Evolutionary conservation across 192 early-diverging fungal species (phyloP), one percentile per base, ranked within the genome.

Genomic region (Neocallimastix lanati): DNA sequence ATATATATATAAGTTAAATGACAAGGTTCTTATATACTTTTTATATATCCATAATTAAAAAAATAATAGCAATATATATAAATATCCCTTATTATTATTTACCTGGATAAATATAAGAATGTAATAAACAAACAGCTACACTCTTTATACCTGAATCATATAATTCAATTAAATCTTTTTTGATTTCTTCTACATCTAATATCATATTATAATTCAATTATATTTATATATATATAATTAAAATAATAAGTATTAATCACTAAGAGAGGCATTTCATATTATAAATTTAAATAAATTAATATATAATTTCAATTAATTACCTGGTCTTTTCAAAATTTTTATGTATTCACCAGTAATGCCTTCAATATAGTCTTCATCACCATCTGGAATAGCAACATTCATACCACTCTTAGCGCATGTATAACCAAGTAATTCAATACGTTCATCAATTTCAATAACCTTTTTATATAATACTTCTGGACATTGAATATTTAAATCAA

Each of bases 51-150:
- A n/a, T n/a, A n/a, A n/a, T n/a, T n/a, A n/a, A n/a, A n/a, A n/a
- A n/a, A n/a, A n/a, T n/a, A n/a, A n/a, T n/a, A n/a, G n/a, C n/a
- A n/a, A n/a, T n/a, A n/a, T n/a, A n/a, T n/a, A n/a, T n/a, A n/a
- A n/a, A n/a, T n/a, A n/a, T n/a, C n/a, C 3, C 12, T 76, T 21
- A 15, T 2, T 5, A 2, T 30, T 28, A 27, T 29, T 27, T 25
- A 33, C 89, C 89, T 25, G 90, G 87, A 82, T 89, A 98, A 28
- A 96, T 96, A 85, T 92, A 98, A 1, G 94, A 91, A 83, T 99
- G 97, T 89, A 98, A 92, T 77, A 99, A 85, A 81, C 96, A 97
- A 25, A 99, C 88, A 30, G 97, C 94, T 21, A 97, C 87, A 77
- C 96, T 97, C 67, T 88, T 86, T 80, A 93, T 94, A 28, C 96